Base-by-base conservation (phyloP, 176 grass and related monocot genomes). In the Avena insularis region DNA sequence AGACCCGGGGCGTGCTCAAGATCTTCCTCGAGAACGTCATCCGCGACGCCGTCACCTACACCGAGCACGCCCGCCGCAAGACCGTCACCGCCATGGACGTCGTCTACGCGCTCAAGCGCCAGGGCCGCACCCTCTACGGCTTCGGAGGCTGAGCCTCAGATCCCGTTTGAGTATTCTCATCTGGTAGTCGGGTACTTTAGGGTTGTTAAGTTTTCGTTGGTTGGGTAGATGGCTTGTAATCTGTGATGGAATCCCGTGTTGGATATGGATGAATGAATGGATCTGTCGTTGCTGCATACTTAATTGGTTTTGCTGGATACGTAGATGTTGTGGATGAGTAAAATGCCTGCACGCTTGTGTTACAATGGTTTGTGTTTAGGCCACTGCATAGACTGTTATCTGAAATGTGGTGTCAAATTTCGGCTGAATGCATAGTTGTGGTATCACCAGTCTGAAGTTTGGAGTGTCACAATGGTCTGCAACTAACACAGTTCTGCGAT, bases 11-110 rank as follows among this genome's bases (percentile, higher is more conserved):
- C 83, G 95, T 97, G 40, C 95, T 97, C 77, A 97, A 97, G 96
- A 95, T 98, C 90, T 98, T 98, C 79, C 93, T 98, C 19, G 93
- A 98, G 93, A 98, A 98, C 59, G 91, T 98, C 51, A 98, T 98
- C 86, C 93, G 96, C 77, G 96, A 98, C 46, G 96, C 93, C 31
- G 93, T 98, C 81, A 98, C 96, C 67, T 98, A 98, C 86, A 98
- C 96, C 0, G 91, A 96, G 89, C 94, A 93, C 74, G 91, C 94
- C 36, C 83, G 23, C 85, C 89, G 89, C 82, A 97, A 95, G 87
- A 97, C 93, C 3, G 89, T 95, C 69, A 95, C 95, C 46, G 89
- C 95, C 89, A 97, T 93, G 91, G 93, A 97, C 73, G 87, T 95
- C 29, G 91, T 95, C 85, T 97, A 95, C 31, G 91, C 91, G 12